Conservation (phyloP, 768 basidiomycete species). For the Boletellus emodensis region DNA sequence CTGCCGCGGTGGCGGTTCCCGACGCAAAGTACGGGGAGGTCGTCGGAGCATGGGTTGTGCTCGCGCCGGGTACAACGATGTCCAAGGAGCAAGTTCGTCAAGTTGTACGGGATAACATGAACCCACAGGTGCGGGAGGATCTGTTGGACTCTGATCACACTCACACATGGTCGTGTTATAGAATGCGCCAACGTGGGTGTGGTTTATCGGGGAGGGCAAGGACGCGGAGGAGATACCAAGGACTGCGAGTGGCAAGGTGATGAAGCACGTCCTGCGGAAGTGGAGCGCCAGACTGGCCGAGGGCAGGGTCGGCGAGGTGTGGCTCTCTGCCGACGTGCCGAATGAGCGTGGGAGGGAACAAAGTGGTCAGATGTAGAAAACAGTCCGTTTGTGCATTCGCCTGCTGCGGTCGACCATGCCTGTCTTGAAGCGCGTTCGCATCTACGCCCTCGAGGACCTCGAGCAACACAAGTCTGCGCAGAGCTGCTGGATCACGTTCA, state of each 20-base stretch:
- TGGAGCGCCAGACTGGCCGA: slow-evolving; percentile 60
- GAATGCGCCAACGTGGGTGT: slow-evolving; percentile 81
- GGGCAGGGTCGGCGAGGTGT: slow-evolving; percentile 38
- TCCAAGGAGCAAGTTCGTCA: slow-evolving; percentile 51
- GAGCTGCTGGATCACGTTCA: slow-evolving; percentile 81
- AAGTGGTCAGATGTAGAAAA: slow-evolving; percentile 9
- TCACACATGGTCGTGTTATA: slow-evolving; percentile 25
- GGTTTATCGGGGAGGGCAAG: slow-evolving; percentile 73
- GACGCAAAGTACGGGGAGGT: slow-evolving; percentile 69
- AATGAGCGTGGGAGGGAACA: slow-evolving; percentile 12
- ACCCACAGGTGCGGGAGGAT: slow-evolving; percentile 60
- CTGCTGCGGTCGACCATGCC: slow-evolving; percentile 43
- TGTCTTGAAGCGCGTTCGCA: slow-evolving; percentile 55
- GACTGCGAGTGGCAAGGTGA: slow-evolving; percentile 84
- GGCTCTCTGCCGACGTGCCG: slow-evolving; percentile 4
- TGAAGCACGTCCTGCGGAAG: slow-evolving; percentile 71
- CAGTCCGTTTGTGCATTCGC: neutral
- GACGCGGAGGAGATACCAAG: slow-evolving; percentile 61
- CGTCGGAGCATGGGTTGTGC: slow-evolving; percentile 76
- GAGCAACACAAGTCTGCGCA: slow-evolving; percentile 50
- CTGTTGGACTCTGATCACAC: neutral
- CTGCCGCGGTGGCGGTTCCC: slow-evolving; percentile 69
- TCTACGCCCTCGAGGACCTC: slow-evolving; percentile 75
- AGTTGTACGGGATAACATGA: slow-evolving; percentile 58
- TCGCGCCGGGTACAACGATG: slow-evolving; percentile 35